These are phyloP conservation scores for Apiotrichum montevideense DNA, from an alignment of 1,284 basidiomycete genomes.

Conservation along the genomic window DNA sequence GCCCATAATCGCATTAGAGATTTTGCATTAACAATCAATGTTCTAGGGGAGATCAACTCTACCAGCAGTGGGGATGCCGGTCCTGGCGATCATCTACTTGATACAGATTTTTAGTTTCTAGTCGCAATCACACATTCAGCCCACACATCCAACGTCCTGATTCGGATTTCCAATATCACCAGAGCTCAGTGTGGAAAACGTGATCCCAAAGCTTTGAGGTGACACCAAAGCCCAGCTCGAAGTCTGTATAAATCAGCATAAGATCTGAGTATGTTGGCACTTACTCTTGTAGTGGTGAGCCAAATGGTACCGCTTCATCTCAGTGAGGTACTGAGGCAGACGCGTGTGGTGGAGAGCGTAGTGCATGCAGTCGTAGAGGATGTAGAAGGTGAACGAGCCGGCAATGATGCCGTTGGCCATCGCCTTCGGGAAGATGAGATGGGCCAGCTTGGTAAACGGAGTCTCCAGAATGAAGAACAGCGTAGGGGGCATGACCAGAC, in stretches of 20 bases:
- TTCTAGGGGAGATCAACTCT: too few relatives aligned
- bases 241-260: constrained; percentile 51
- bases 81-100: too few relatives aligned
- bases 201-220: constrained; percentile 93
- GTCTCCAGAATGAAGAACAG: constrained; percentile 72
- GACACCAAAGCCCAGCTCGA: constrained; percentile 96
- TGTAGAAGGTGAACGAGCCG: constrained; percentile 84
- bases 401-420: constrained; percentile 90
- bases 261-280: constrained; percentile 12
- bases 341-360: constrained; percentile 86
- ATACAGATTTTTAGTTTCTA: too few relatives aligned
- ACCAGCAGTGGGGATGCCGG: too few relatives aligned
- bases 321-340: constrained; percentile 76
- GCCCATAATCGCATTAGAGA: too few relatives aligned
- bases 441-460: constrained; percentile 84
- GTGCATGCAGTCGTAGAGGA: constrained; percentile 86
- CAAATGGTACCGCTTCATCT: constrained; percentile 96
- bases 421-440: constrained; percentile 72
- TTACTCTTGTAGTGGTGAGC: constrained; percentile 90
- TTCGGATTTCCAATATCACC: background rate
- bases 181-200: constrained; percentile 77
- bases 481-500: constrained; percentile 94
- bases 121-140: too few relatives aligned
- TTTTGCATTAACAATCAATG: too few relatives aligned
- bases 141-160: too few relatives aligned